Evolutionary conservation across 345 rosid species (phyloP), one percentile per base, ranked within the genome.

Genomic region (Eutrema yunnanense): DNA sequence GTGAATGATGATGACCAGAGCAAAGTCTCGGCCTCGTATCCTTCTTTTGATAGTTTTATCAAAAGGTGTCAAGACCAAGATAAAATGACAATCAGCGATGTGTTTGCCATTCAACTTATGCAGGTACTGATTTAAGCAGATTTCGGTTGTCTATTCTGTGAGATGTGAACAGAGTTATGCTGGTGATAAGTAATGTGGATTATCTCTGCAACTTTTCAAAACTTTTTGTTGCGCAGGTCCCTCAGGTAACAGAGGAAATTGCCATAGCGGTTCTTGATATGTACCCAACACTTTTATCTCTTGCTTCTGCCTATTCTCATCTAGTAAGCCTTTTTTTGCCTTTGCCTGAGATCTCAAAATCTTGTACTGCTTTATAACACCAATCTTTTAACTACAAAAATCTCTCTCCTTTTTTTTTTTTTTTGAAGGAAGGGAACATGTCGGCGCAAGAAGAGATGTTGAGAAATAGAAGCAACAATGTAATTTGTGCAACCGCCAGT

Each of bases 71-170:
- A 86, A 78, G 97, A 91, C 32, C 84, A 86, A 34, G 96, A 89
- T 37, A 89, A 85, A 81, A 75, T 89, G 87, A 91, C 96, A 33
- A 86, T 89, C 55, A 79, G 96, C 60, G 98, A 91, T 72, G 97
- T 91, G 42, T 94, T 94, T 82, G 87, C 95, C 44, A 82, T 80
- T 73, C 96, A 91, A 83, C 95, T 94, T 69, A 91, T 94, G 98
- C 96, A 91, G 97, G 98, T 94, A 84, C 44, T 27, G 27, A 34
- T 6, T 40, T 36, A 68, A 54, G 43, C 62, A 37, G 55, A 27
- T 59, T 38, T 12, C 12, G 4, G 9, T 38, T 38, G 42, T 38
- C 42, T 38, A 38, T 38, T 9, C 42, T 38, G 4, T 38, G 34
- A 11, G 33, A 4, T 48, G 33, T 1, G 40, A 19, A 4, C 22